phyloP scores from a whole-genome alignment of 1,139 yeast genomes.

The Protomyces gravidus region DNA sequence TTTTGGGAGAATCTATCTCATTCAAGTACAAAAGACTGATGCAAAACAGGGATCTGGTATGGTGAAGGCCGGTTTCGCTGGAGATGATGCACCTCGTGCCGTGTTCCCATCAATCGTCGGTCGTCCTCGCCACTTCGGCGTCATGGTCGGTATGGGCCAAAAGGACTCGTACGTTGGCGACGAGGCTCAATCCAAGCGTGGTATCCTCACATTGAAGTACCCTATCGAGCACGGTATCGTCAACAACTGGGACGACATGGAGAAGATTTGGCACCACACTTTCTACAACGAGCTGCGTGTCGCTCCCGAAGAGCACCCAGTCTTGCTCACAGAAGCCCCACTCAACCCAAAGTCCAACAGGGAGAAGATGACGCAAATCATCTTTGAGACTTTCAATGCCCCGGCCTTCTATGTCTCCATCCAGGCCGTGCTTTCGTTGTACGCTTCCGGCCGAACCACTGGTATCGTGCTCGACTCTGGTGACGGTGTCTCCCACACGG shows the following conservation, averaged over 20 bases:
- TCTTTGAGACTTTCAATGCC: constrained; percentile 98
- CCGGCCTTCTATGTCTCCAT: constrained; percentile 99
- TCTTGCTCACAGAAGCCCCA: constrained; percentile 96
- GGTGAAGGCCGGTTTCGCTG: constrained; percentile 80
- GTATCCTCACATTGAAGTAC: constrained; percentile 96
- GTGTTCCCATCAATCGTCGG: constrained; percentile 99
- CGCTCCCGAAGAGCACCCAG: constrained; percentile 99
- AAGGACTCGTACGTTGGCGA: constrained; percentile 99
- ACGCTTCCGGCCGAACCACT: constrained; percentile 99
- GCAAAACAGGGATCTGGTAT: constrained; percentile 24
- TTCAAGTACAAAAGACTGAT: too few relatives aligned
- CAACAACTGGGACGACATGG: constrained; percentile 99
- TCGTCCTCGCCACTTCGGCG: constrained; percentile 99
- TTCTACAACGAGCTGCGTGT: constrained; percentile 96
- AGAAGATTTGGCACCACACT: constrained; percentile 98
- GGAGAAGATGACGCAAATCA: constrained; percentile 98
- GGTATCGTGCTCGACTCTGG: constrained; percentile 99
- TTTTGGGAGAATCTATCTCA: too few relatives aligned
- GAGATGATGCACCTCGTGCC: constrained; percentile 99
- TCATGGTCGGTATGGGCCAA: constrained; percentile 88
- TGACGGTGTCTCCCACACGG: constrained; percentile 98
- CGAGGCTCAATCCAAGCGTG: constrained; percentile 99
- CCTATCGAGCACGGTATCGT: constrained; percentile 99
- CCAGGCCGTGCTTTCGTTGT: constrained; percentile 96
- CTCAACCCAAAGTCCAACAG: constrained; percentile 98